A percentile compares a stretch with the other conserved stretches of the same genome.
Evolutionary conservation across 2,329 filamentous ascomycete species (phyloP).

Genomic region (Leptographium radiaticola): DNA sequence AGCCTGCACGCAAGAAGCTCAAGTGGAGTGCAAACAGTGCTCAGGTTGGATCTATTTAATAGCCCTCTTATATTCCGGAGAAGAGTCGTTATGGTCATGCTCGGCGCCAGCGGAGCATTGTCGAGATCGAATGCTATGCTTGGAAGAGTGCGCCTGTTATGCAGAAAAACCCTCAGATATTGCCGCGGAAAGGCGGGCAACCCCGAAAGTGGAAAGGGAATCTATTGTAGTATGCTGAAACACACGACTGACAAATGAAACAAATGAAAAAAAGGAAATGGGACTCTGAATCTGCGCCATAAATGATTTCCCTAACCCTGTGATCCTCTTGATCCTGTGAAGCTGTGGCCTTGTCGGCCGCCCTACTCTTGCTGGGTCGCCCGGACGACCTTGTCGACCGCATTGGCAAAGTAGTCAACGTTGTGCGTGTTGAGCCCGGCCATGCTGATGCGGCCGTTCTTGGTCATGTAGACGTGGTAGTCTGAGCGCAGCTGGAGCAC

Average conservation of each 20-base stretch:
- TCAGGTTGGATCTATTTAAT: too few relatives aligned
- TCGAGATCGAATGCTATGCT: too few relatives aligned
- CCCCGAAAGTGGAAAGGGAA: not conserved
- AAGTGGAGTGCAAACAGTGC: too few relatives aligned
- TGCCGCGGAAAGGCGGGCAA: not conserved
- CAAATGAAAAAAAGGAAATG: not conserved
- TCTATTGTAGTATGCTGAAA: not conserved
- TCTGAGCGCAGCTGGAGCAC: slow-evolving; percentile 57
- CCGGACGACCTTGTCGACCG: slow-evolving; percentile 72
- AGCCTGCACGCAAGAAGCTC: too few relatives aligned
- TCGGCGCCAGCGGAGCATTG: too few relatives aligned
- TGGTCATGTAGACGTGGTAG: slow-evolving; percentile 80
- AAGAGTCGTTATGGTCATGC: too few relatives aligned
- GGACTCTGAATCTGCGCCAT: too few relatives aligned
- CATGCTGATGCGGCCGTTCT: slow-evolving; percentile 98
- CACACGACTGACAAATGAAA: not conserved
- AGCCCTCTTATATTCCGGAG: too few relatives aligned
- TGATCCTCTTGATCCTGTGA: not conserved
- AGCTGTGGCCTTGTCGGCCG: not conserved
- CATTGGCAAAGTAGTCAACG: slow-evolving; percentile 83
- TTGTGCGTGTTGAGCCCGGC: slow-evolving; percentile 90
- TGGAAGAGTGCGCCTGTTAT: too few relatives aligned
- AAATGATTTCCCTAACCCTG: not conserved
- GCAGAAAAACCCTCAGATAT: too few relatives aligned
- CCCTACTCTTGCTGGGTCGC: slow-evolving; percentile 18